These are phyloP conservation scores for Beauveria scarabaeidicola DNA, from an alignment of 2,329 filamentous ascomycete genomes.

Conservation along the genomic window DNA sequence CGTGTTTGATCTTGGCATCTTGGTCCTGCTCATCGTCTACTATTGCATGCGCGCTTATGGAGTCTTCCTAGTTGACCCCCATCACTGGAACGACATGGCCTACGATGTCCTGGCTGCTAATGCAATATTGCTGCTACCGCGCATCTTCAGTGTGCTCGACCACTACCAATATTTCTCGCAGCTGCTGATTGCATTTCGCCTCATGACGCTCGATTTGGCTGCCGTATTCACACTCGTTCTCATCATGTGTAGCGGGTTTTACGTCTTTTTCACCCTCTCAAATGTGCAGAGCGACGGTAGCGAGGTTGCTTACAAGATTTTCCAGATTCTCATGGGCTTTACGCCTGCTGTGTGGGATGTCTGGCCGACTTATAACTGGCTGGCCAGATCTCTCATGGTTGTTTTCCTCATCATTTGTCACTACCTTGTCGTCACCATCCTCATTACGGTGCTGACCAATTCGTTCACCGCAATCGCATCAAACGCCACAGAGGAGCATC, in stretches of 20 bases:
- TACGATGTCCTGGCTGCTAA: constrained; percentile 93
- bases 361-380: constrained; percentile 68
- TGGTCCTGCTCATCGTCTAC: constrained; percentile 78
- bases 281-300: constrained; percentile 60
- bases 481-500: constrained; percentile 87
- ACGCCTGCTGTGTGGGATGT: constrained; percentile 92
- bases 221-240: constrained; percentile 78
- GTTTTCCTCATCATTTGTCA: constrained; percentile 91
- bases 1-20: constrained; percentile 83
- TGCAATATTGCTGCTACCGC: constrained; percentile 79
- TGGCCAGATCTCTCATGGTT: constrained; percentile 68
- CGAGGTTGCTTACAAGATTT: constrained; percentile 80
- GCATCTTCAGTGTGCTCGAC: constrained; percentile 86
- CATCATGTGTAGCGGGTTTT: constrained; percentile 88
- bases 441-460: constrained; percentile 93
- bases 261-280: constrained; percentile 85
- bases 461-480: constrained; percentile 93
- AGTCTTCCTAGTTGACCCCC: constrained; percentile 69
- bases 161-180: constrained; percentile 96
- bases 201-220: constrained; percentile 85
- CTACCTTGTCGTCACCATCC: constrained; percentile 86
- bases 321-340: constrained; percentile 93
- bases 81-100: constrained; percentile 70
- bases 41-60: constrained; percentile 85
- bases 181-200: constrained; percentile 82